Evolutionary conservation across 2,329 filamentous ascomycete genomes (phyloP).

Genomic region (Mollisiaceae sp.): DNA sequence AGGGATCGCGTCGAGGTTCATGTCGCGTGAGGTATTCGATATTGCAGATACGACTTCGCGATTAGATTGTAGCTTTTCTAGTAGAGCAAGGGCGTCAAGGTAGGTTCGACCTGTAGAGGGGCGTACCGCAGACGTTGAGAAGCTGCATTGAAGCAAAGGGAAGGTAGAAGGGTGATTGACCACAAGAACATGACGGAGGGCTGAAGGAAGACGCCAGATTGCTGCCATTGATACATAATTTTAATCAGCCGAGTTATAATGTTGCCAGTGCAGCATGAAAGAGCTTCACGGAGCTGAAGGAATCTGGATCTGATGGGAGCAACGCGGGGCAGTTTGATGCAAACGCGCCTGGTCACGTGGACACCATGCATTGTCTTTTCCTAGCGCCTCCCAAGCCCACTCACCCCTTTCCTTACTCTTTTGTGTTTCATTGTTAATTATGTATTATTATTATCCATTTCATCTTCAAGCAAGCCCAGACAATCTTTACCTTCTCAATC

Average conservation of each 20-base stretch:
- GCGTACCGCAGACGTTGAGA: conserved; percentile 9
- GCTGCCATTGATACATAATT: conserved; percentile 22
- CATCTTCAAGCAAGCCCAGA: no score
- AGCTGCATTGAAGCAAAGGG: not conserved
- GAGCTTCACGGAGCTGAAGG: not conserved
- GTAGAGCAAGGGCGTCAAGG: conserved; percentile 31
- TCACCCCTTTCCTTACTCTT: no score
- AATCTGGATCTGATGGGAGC: not conserved
- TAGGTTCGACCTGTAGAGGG: conserved; percentile 24
- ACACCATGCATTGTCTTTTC: not conserved
- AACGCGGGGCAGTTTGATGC: not conserved
- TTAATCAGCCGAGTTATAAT: not conserved
- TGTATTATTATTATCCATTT: no score
- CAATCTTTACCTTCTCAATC: no score
- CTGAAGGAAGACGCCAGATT: conserved; percentile 11
- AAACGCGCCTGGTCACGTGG: not conserved
- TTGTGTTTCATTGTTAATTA: no score
- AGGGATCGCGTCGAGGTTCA: conserved; percentile 40
- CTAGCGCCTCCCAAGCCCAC: no score
- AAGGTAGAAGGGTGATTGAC: not conserved
- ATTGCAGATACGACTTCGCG: conserved; percentile 32
- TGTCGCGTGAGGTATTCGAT: conserved; percentile 26
- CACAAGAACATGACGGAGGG: conserved; percentile 16
- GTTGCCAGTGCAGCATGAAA: not conserved
- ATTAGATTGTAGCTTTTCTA: conserved; percentile 39